Conservation (phyloP, 805 yeast genomes). For the Komagataella pseudopastoris region DNA sequence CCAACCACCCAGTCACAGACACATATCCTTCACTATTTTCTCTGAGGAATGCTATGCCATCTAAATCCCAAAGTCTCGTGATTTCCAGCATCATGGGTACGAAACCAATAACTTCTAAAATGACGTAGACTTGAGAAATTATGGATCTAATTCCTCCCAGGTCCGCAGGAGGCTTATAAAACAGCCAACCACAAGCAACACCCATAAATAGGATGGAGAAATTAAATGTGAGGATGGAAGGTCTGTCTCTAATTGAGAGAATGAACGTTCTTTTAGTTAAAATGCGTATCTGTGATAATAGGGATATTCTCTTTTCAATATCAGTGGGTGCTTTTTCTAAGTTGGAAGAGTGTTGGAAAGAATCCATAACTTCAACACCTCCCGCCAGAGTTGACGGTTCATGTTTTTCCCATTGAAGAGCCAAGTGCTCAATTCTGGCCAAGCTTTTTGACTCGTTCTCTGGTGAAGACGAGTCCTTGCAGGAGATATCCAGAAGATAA, state of each 20-base stretch:
- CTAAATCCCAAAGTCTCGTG: constrained; percentile 34
- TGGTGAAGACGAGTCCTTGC: constrained; percentile 19
- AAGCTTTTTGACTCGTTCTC: constrained; percentile 13
- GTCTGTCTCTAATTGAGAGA: constrained; percentile 19
- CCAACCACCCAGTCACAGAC: constrained; percentile 43
- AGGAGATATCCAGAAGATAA: constrained; percentile 22
- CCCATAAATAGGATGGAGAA: constrained; percentile 28
- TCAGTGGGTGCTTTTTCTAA: constrained; percentile 12
- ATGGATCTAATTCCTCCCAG: constrained; percentile 48
- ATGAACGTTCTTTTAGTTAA: constrained; percentile 22
- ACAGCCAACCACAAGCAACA: constrained; percentile 51
- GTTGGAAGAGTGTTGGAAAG: neutral
- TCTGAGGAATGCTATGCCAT: constrained; percentile 33
- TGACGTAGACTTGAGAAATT: constrained; percentile 31
- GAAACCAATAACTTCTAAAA: constrained; percentile 35
- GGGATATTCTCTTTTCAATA: neutral
- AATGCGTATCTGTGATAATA: constrained; percentile 7
- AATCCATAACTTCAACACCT: constrained; percentile 1
- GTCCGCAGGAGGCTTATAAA: constrained; percentile 38
- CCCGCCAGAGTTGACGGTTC: neutral
- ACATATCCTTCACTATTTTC: constrained; percentile 55
- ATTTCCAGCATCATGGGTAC: constrained; percentile 35
- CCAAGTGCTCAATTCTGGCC: constrained; percentile 15
- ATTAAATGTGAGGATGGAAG: constrained; percentile 18
- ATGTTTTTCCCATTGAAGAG: constrained; percentile 14